These are phyloP conservation scores for Tephrocybe sp. DNA, from an alignment of 768 basidiomycete species.

Conservation along the genomic window DNA sequence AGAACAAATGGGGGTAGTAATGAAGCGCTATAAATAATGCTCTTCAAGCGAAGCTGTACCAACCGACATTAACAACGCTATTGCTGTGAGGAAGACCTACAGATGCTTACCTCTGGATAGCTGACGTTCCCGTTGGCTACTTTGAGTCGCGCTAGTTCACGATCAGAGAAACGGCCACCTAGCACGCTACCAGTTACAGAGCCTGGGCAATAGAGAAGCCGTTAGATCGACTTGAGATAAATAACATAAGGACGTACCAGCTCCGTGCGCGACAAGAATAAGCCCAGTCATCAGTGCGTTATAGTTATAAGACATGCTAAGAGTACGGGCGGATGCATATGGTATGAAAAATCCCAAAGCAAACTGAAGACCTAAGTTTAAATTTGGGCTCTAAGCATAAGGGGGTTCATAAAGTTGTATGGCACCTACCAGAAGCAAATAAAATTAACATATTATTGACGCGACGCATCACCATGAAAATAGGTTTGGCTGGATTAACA, in stretches of 20 bases:
- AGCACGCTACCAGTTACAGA: slow-evolving; percentile 39
- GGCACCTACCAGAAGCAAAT: slow-evolving; percentile 56
- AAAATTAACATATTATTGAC: slow-evolving; percentile 69
- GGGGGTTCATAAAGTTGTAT: neutral
- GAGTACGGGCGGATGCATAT: slow-evolving; percentile 73
- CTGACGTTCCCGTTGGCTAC: slow-evolving; percentile 38
- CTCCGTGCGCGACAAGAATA: slow-evolving; percentile 71
- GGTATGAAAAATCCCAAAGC: slow-evolving; percentile 67
- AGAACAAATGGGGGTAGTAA: slow-evolving; percentile 59
- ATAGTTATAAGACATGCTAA: slow-evolving; percentile 61
- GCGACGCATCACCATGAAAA: slow-evolving; percentile 53
- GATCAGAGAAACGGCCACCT: slow-evolving; percentile 45
- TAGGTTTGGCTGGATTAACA: slow-evolving; percentile 71
- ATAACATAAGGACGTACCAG: slow-evolving; percentile 41
- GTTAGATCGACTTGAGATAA: neutral
- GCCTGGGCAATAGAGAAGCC: slow-evolving; percentile 29
- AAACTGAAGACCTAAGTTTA: slow-evolving; percentile 57
- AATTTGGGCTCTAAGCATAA: neutral
- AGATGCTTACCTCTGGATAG: slow-evolving; percentile 65
- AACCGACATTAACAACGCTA: no score
- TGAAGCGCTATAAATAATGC: slow-evolving; percentile 54
- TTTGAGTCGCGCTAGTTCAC: slow-evolving; percentile 33
- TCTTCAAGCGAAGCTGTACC: slow-evolving; percentile 67
- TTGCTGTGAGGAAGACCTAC: no score
- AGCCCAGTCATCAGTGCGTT: slow-evolving; percentile 70